Percentiles rank a stretch among this genome's conserved stretches.
These are phyloP conservation scores for Leishmania mexicana DNA, from an alignment of 208 protist genomes.

Conservation along the genomic window DNA sequence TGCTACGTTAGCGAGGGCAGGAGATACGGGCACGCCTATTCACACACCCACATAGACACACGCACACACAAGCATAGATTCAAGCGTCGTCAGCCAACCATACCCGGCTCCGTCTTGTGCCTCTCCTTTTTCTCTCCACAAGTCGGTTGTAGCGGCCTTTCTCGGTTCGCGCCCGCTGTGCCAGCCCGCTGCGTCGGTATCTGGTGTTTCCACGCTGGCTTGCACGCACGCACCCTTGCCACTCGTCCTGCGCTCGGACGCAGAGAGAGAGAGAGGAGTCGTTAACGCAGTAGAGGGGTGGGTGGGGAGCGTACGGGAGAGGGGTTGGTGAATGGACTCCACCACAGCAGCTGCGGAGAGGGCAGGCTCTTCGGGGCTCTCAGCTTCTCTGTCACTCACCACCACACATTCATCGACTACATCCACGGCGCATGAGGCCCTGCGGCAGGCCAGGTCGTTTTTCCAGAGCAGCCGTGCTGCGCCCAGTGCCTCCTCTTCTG, in stretches of 20 bases:
- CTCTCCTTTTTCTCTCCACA: neutral
- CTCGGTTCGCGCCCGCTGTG: neutral
- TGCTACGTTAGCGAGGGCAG: neutral
- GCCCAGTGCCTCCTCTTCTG: neutral
- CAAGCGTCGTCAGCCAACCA: neutral
- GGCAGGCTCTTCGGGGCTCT: neutral
- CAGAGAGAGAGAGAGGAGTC: neutral
- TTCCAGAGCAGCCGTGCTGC: neutral
- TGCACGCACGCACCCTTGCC: neutral
- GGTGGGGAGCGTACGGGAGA: neutral
- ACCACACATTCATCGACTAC: neutral
- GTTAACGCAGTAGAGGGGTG: neutral
- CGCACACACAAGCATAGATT: neutral
- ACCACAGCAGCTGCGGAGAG: neutral
- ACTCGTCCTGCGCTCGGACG: neutral
- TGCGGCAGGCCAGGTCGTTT: neutral
- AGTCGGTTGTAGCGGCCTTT: neutral
- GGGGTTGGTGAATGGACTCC: neutral
- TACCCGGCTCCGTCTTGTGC: neutral
- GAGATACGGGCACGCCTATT: neutral
- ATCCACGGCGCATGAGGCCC: neutral
- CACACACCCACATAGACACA: neutral
- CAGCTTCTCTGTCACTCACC: neutral
- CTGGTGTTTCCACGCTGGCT: neutral
- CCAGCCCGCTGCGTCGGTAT: neutral